A percentile compares a stretch with the other conserved stretches of the same genome.
phyloP scores from a whole-genome alignment of 345 rosid species.

The Eucalyptus dawsonii region DNA sequence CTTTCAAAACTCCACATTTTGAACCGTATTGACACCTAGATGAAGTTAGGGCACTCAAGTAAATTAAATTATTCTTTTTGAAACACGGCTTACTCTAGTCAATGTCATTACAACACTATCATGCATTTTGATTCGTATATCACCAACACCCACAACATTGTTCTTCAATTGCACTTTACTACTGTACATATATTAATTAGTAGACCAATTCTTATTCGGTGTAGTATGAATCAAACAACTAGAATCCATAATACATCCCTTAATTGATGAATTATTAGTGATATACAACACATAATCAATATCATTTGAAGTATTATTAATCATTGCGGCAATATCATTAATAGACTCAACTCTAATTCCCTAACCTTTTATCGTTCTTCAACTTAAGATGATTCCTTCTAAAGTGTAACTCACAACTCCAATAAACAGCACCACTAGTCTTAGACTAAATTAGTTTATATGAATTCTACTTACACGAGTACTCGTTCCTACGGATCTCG shows the following conservation, averaged over 20 bases:
- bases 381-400: neutral
- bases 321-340: neutral
- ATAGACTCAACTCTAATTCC: neutral
- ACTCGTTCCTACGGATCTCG: too few relatives aligned
- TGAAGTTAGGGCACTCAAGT: neutral
- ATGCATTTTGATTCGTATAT: neutral
- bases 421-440: neutral
- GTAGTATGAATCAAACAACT: neutral
- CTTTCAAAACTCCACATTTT: neutral
- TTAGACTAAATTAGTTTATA: too few relatives aligned
- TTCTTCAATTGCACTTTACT: neutral
- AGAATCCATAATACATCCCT: rapidly evolving
- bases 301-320: neutral
- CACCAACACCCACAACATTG: neutral
- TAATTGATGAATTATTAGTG: neutral
- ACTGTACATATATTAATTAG: neutral
- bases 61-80: neutral
- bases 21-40: too few relatives aligned
- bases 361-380: neutral
- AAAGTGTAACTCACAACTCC: too few relatives aligned
- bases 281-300: neutral
- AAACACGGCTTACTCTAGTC: rapidly evolving
- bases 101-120: neutral
- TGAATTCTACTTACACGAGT: neutral
- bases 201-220: neutral